Evolutionary conservation across 768 basidiomycete species (phyloP), one percentile per base, ranked within the genome.

Genomic region (Roridomyces roridus): DNA sequence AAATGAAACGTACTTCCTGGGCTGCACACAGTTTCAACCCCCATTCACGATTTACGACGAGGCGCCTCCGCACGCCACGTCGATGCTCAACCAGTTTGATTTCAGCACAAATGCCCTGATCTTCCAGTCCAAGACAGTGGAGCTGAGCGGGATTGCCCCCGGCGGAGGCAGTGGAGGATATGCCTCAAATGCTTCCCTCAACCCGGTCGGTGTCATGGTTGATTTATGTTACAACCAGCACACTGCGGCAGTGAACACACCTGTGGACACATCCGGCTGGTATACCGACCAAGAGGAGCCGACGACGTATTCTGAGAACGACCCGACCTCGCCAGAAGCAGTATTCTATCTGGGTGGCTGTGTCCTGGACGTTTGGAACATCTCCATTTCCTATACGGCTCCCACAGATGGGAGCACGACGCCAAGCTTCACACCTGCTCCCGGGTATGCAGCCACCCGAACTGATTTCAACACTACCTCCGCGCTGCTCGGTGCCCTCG

Each of bases 391-490:
- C 4, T 53, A 53, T 24, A 46, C 25, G 24, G 35, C 51, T 11
- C 25, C 43, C 10, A 20, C 25, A 12, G 39, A 53, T 17, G 42
- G 20, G 11, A 26, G 14, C 10, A n/a, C n/a, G n/a, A 17, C 44
- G 25, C 25, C 43, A 35, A 14, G n/a, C 36, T 39, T 53, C 23
- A 39, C 43, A n/a, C 8, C 31, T 18, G 14, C 39, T 20, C 37
- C 35, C 7, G 29, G 14, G 35, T 14, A n/a, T n/a, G n/a, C 34
- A 5, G 6, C 9, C 17, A 45, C 25, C 5, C 43, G n/a, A 4
- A 26, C 51, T n/a, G 44, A 40, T 21, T 53, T 53, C 44, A 53
- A 45, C 35, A 53, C 51, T 17, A 53, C 51, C 4, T 53, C 51
- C 7, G 51, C 51, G 14, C 44, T 53, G 5, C 51, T 53, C 35